phyloP scores from a whole-genome alignment of 225 moss, liverwort and hornwort species.

The Neckera pumila region DNA sequence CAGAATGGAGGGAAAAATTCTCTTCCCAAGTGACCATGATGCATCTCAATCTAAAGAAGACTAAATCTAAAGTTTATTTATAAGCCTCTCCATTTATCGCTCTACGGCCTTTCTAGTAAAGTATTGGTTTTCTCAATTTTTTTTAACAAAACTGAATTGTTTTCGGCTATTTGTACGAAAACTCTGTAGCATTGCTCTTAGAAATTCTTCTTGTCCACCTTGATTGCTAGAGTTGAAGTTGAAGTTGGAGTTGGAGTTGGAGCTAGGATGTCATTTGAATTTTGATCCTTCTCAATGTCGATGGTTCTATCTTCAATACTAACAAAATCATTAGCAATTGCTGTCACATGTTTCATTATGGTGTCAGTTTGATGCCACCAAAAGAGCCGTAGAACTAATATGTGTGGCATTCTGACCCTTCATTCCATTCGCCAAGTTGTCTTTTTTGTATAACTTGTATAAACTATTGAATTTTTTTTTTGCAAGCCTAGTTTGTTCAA shows the following conservation, averaged over 20 bases:
- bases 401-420: no score
- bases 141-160: fast-evolving
- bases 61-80: no score
- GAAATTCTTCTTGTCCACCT: neutral
- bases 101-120: no score
- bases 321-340: neutral
- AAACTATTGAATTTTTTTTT: no score
- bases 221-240: neutral
- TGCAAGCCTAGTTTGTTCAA: no score
- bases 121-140: no score
- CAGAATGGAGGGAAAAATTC: no score
- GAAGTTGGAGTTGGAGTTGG: fast-evolving
- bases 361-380: fast-evolving
- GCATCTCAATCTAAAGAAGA: no score
- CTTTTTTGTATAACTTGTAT: no score
- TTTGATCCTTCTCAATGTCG: neutral
- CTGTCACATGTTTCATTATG: fast-evolving
- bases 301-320: neutral
- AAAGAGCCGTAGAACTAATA: neutral
- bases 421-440: no score
- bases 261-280: neutral
- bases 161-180: neutral
- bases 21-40: no score
- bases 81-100: no score
- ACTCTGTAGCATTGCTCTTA: fast-evolving